phyloP scores from a whole-genome alignment of 2,329 filamentous ascomycete species.

The Penicillium concentricum region DNA sequence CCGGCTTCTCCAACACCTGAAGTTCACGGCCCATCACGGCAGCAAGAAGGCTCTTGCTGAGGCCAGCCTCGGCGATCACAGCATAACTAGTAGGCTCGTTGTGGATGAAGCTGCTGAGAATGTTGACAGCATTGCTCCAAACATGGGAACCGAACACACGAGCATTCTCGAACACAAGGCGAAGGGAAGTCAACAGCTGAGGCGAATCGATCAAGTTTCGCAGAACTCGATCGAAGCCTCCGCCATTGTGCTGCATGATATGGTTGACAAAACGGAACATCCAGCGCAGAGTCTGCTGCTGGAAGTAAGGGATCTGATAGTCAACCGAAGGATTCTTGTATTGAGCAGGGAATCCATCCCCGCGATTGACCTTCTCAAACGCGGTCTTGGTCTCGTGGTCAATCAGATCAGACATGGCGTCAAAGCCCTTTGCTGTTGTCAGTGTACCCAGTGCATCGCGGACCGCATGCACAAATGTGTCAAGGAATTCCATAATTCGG shows the following conservation, averaged over 20 bases:
- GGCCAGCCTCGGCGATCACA: conserved; percentile 88
- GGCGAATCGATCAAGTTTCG: conserved; percentile 94
- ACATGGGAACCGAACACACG: conserved; percentile 83
- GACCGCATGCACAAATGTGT: conserved; percentile 81
- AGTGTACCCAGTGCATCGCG: conserved; percentile 81
- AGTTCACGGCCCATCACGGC: conserved; percentile 62
- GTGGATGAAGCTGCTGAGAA: conserved; percentile 94
- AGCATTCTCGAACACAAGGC: conserved; percentile 77
- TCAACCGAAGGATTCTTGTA: conserved; percentile 83
- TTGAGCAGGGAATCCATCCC: conserved; percentile 68
- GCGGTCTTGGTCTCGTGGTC: conserved; percentile 74
- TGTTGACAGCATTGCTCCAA: conserved; percentile 91
- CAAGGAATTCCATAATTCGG: conserved; percentile 81
- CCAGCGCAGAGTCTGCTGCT: conserved; percentile 91
- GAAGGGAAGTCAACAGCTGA: conserved; percentile 74
- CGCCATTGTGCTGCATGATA: conserved; percentile 79
- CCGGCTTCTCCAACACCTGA: conserved; percentile 34
- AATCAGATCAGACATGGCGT: conserved; percentile 84
- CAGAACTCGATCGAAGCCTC: conserved; percentile 83
- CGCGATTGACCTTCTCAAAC: conserved; percentile 63
- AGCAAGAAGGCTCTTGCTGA: conserved; percentile 82
- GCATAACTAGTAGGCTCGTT: conserved; percentile 98
- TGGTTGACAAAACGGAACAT: conserved; percentile 95
- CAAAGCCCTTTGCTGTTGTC: conserved; percentile 78
- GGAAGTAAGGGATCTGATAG: conserved; percentile 88